Conservation (phyloP, 2,329 filamentous ascomycete genomes). For the Fusarium nelsonii region DNA sequence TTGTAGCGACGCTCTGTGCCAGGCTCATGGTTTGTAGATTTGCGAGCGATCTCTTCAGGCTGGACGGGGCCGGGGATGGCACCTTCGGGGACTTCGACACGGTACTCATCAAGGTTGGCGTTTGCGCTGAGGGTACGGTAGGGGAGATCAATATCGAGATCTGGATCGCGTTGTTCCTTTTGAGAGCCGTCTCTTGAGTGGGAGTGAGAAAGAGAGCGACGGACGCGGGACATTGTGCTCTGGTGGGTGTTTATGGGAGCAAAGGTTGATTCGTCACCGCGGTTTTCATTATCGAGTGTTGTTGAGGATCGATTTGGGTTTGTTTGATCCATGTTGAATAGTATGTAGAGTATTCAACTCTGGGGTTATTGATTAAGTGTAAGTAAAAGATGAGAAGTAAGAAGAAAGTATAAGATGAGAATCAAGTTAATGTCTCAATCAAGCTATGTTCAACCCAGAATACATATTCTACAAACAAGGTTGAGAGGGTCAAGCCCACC, state of each 20-base stretch:
- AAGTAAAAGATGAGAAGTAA: constrained; percentile 4
- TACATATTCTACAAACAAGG: background rate
- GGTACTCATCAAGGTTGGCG: constrained; percentile 76
- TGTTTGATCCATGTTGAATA: constrained; percentile 24
- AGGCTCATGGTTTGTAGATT: constrained; percentile 23
- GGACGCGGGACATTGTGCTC: constrained; percentile 34
- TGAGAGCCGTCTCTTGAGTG: constrained; percentile 29
- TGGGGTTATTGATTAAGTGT: background rate
- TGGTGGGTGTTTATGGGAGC: constrained; percentile 43
- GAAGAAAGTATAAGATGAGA: constrained; percentile 1
- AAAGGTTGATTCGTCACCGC: constrained; percentile 33
- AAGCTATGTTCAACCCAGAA: constrained; percentile 15
- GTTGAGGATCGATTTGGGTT: constrained; percentile 38
- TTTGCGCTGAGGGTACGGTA: constrained; percentile 71
- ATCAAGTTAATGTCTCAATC: constrained; percentile 29
- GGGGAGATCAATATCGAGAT: constrained; percentile 69
- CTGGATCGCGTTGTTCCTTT: constrained; percentile 56
- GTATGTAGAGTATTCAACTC: background rate
- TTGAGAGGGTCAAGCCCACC: constrained; percentile 16
- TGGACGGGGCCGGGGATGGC: constrained; percentile 65
- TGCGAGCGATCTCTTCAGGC: constrained; percentile 44
- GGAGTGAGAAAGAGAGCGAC: constrained; percentile 43
- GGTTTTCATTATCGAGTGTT: constrained; percentile 30
- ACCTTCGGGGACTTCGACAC: constrained; percentile 70
- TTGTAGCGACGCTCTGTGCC: constrained; percentile 55